Base-by-base conservation (phyloP, 768 basidiomycete genomes). In the Suillus discolor region DNA sequence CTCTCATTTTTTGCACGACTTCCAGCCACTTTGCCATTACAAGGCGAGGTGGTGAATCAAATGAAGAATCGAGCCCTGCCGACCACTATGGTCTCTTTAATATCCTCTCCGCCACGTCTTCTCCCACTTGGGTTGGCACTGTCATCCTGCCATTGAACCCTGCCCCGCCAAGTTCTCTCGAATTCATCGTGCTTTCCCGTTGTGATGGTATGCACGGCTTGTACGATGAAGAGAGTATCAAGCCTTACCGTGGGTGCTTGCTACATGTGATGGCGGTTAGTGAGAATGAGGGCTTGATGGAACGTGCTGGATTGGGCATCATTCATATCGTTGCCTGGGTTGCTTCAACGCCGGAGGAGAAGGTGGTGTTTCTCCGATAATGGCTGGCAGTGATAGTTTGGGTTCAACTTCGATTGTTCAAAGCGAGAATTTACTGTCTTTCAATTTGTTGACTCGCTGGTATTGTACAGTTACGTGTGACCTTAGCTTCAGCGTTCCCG, bases 1-100 rank as follows among this genome's bases (percentile, higher is more conserved):
- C 73, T n/a, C 73, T 73, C 60, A 25, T 73, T 61, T 73, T 74
- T 57, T 68, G 69, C 9, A 73, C 72, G 15, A 71, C 62, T n/a
- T 65, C 66, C 8, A 63, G 65, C 5, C n/a, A 36, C 9, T 71
- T 73, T 20, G 42, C 9, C 20, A 55, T 55, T n/a, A 7, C 31
- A 34, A 55, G 54, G 20, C 54, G n/a, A 47, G 69, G 65, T 16
- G 31, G 25, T 23, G 65, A 36, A 34, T 9, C 62, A 44, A 62
- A 63, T 8, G 39, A n/a, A 15, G 47, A 13, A 11, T 41, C 62
- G 7, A 51, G n/a, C 20, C 28, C n/a, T 8, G 23, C 47, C 1
- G 54, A 44, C 3, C 25, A 63, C 1, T 57, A 73, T 23, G 62
- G 65, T 15, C 7, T 69, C 47, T 72, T 72, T 47, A 61, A 65